Conservation (phyloP, 164 flowering plant genomes). For the Tinospora cordifolia region DNA sequence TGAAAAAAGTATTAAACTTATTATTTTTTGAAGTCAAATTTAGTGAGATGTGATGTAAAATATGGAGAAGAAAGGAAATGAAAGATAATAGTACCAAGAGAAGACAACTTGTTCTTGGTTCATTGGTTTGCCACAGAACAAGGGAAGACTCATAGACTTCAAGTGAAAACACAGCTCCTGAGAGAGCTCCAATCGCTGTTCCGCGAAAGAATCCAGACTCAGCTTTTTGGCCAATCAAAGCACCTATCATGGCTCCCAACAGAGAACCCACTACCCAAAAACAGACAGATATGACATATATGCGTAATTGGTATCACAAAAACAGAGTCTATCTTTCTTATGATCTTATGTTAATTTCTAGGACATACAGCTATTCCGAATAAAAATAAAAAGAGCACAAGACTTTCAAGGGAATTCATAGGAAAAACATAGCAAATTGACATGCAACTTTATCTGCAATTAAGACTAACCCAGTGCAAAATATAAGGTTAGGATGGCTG, state of each 20-base stretch:
- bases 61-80: too few relatives aligned
- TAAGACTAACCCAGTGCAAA: background rate
- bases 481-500: background rate
- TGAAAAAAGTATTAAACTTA: background rate
- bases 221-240: slow-evolving; percentile 77
- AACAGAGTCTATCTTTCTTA: background rate
- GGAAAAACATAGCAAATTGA: background rate
- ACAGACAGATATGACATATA: background rate
- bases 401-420: background rate
- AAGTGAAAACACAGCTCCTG: slow-evolving; percentile 84
- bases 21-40: background rate
- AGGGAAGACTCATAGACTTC: slow-evolving; percentile 73
- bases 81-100: slow-evolving; percentile 41
- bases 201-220: slow-evolving; percentile 76
- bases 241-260: slow-evolving; percentile 80
- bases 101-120: slow-evolving; percentile 61
- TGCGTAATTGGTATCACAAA: background rate
- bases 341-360: too few relatives aligned
- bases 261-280: slow-evolving; percentile 51
- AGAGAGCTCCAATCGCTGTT: slow-evolving; percentile 75
- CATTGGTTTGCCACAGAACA: slow-evolving; percentile 69
- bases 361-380: too few relatives aligned
- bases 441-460: background rate
- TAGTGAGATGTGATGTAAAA: background rate
- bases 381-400: too few relatives aligned